These are phyloP conservation scores for Stellera chamaejasme DNA, from an alignment of 345 rosid species.

Conservation along the genomic window DNA sequence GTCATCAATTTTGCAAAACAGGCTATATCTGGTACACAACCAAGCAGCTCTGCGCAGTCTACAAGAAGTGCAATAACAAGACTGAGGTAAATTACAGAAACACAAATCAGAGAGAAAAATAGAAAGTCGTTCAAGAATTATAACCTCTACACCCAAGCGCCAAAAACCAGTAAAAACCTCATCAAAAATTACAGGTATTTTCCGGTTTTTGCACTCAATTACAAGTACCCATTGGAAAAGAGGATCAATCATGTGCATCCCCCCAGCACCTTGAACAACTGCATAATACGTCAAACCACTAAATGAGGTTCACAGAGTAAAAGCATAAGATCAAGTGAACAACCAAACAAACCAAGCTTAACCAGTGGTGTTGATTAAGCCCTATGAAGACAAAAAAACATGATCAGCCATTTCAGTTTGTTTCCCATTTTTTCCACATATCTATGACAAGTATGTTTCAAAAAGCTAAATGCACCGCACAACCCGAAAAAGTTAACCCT, in stretches of 20 bases:
- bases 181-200: slow-evolving; percentile 88
- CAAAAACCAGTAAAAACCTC: slow-evolving; percentile 97
- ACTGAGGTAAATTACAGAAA: slow-evolving; percentile 1
- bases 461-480: too few relatives aligned
- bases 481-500: too few relatives aligned
- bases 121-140: slow-evolving; percentile 1
- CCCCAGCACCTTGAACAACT: slow-evolving; percentile 96
- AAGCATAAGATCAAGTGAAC: background rate
- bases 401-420: too few relatives aligned
- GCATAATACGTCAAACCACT: slow-evolving; percentile 15
- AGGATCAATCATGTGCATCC: slow-evolving; percentile 97
- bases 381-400: too few relatives aligned
- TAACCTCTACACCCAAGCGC: slow-evolving; percentile 95
- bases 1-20: slow-evolving; percentile 93
- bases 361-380: too few relatives aligned
- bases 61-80: slow-evolving; percentile 5
- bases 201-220: slow-evolving; percentile 57
- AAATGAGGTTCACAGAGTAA: slow-evolving; percentile 4
- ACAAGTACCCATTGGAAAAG: slow-evolving; percentile 86
- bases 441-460: too few relatives aligned
- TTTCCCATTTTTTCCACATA: too few relatives aligned
- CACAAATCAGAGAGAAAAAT: slow-evolving; percentile 1
- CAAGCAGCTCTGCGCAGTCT: slow-evolving; percentile 82
- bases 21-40: slow-evolving; percentile 84
- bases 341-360: background rate